Evolutionary conservation across 768 basidiomycete genomes (phyloP).

Genomic region (Russula earlei): DNA sequence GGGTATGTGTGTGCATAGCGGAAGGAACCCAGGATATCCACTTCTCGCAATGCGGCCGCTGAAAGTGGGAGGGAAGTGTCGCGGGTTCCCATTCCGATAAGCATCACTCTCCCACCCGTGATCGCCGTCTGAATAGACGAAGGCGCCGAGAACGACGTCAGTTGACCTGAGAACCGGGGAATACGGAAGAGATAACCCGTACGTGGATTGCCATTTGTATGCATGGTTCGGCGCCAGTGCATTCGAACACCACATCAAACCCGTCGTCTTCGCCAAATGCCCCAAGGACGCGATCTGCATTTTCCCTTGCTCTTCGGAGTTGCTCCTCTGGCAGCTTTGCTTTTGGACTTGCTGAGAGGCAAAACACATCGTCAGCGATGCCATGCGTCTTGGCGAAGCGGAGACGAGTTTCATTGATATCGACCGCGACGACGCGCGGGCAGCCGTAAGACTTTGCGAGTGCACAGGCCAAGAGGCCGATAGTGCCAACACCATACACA

Average conservation of each 20-base stretch:
- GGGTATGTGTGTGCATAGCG: conserved; percentile 87
- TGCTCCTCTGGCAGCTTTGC: conserved; percentile 47
- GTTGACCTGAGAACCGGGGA: neutral
- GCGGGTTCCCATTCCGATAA: conserved; percentile 92
- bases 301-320: conserved; percentile 52
- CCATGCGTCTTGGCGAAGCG: conserved; percentile 68
- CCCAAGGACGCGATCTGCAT: conserved; percentile 39
- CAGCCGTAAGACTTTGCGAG: conserved; percentile 68
- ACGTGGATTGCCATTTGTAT: conserved; percentile 89
- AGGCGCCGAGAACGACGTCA: conserved; percentile 14
- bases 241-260: conserved; percentile 91
- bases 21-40: conserved; percentile 89
- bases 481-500: conserved; percentile 87
- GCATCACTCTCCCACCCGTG: conserved; percentile 83
- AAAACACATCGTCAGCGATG: conserved; percentile 67
- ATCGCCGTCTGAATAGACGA: conserved; percentile 51
- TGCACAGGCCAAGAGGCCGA: conserved; percentile 83
- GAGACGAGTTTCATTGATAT: conserved; percentile 78
- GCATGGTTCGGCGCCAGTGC: conserved; percentile 86
- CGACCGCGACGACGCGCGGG: conserved; percentile 61
- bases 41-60: conserved; percentile 75
- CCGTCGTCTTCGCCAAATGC: conserved; percentile 60
- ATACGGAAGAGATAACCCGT: conserved; percentile 31
- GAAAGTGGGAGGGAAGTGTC: conserved; percentile 77
- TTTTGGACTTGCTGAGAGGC: conserved; percentile 41